These are phyloP conservation scores for Boletus bicolor DNA, from an alignment of 768 basidiomycete genomes.

Conservation along the genomic window DNA sequence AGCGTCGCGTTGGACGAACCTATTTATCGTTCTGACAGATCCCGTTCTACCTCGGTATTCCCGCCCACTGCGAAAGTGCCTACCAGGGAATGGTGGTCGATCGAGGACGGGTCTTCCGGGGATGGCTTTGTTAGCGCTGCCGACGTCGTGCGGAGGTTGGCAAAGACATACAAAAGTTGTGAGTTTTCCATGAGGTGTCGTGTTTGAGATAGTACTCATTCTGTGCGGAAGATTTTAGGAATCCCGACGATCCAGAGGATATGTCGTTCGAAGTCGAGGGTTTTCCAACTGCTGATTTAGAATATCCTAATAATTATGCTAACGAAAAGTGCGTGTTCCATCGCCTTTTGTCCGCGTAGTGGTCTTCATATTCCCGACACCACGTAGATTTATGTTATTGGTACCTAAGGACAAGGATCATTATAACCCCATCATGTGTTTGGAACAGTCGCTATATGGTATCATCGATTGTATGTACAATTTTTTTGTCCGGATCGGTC, in stretches of 20 bases:
- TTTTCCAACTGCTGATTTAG: slow-evolving; percentile 68
- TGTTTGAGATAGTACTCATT: slow-evolving; percentile 12
- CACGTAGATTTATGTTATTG: slow-evolving; percentile 65
- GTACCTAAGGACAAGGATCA: slow-evolving; percentile 83
- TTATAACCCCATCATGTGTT: slow-evolving; percentile 80
- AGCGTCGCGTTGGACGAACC: slow-evolving; percentile 46
- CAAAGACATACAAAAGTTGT: slow-evolving; percentile 72
- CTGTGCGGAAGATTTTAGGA: slow-evolving; percentile 57
- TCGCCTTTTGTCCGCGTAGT: not conserved
- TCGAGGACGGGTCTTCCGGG: slow-evolving; percentile 52
- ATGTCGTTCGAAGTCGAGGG: slow-evolving; percentile 58
- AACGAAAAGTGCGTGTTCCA: slow-evolving; percentile 54
- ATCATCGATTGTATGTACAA: slow-evolving; percentile 64
- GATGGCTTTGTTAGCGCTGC: slow-evolving; percentile 59
- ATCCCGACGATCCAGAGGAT: slow-evolving; percentile 61
- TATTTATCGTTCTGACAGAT: slow-evolving; percentile 54
- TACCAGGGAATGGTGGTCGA: slow-evolving; percentile 44
- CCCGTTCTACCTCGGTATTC: slow-evolving; percentile 60
- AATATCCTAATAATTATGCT: slow-evolving; percentile 73
- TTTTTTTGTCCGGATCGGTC: slow-evolving; percentile 2
- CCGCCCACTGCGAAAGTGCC: slow-evolving; percentile 31
- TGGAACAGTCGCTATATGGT: slow-evolving; percentile 67
- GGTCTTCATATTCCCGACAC: not conserved
- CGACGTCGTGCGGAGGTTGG: slow-evolving; percentile 55
- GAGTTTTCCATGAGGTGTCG: slow-evolving; percentile 26